Base-by-base conservation (phyloP, 2,329 filamentous ascomycete genomes). In the Penicillium sp. region DNA sequence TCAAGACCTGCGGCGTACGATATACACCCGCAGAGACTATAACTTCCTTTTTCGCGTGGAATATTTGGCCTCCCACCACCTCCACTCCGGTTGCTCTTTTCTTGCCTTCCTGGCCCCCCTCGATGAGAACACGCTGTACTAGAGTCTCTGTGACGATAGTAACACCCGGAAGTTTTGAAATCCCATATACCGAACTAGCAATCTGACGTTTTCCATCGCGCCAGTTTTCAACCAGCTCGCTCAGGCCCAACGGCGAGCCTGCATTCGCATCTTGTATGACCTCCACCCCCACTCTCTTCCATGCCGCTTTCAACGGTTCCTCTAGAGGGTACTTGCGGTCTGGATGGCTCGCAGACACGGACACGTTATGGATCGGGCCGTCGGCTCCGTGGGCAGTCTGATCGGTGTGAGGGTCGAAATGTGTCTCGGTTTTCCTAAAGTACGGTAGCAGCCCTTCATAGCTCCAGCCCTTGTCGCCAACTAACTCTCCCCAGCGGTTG, bases 371-470 rank as follows among this genome's bases (percentile, higher is more conserved):
- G 7, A 75, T 69, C 1, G 67, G 65, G 3, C 70, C 67, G 11
- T 65, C 52, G 23, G 54, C 55, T 5, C 71, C 70, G 55, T 73
- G 66, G 5, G 63, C 53, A 4, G 59, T 50, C 0, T 65, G 46
- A 52, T 67, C 60, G 1, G 14, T 52, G 0, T 65, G 18, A 38
- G 24, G 62, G 14, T 69, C 68, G 14, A 63, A 63, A 7, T 56
- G 58, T 5, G 47, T 49, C 58, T 79, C 77, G 0, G 69, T 61
- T 57, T 74, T 78, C 38, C 67, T 66, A 55, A 80, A 73, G 65
- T 77, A 83, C 1, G 76, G 76, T 16, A 77, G 67, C 28, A 81
- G 70, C 9, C 71, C 71, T 3, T 77, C 65, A 55, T 77, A 79
- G 58, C 71, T 73, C 71, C 80, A 83, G 2, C 69, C 65, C 1